A percentile compares a stretch with the other conserved stretches of the same genome.
phyloP scores from a whole-genome alignment of 2,329 filamentous ascomycete species.

The Fusarium tupiense region DNA sequence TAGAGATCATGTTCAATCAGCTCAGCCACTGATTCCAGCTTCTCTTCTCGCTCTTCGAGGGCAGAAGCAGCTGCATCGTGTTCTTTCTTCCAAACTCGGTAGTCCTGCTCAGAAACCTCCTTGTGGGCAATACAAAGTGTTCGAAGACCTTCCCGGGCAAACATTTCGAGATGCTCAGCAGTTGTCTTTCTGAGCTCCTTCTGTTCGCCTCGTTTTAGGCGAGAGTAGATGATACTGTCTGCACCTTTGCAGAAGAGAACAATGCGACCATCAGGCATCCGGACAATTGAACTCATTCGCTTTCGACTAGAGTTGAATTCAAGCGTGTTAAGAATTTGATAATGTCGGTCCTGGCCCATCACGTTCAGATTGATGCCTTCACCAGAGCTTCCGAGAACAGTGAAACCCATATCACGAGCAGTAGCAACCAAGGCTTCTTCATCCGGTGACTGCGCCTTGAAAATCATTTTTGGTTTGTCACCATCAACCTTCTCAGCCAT shows the following conservation, averaged over 20 bases:
- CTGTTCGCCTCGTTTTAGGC: constrained; percentile 86
- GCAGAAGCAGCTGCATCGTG: constrained; percentile 89
- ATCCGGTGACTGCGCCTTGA: constrained; percentile 97
- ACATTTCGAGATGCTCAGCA: constrained; percentile 95
- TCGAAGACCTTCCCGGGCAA: constrained; percentile 92
- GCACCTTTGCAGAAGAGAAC: constrained; percentile 97
- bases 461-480: constrained; percentile 90
- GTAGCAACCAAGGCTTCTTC: constrained; percentile 95
- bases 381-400: constrained; percentile 80
- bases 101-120: constrained; percentile 83
- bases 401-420: constrained; percentile 94
- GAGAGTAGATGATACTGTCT: constrained; percentile 95
- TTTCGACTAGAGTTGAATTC: constrained; percentile 98
- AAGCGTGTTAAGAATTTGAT: constrained; percentile 89
- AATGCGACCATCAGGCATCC: constrained; percentile 91
- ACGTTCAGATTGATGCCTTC: constrained; percentile 89
- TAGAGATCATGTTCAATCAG: constrained; percentile 89
- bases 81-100: constrained; percentile 83
- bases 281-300: constrained; percentile 96
- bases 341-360: constrained; percentile 85
- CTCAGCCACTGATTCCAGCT: constrained; percentile 89
- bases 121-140: constrained; percentile 93
- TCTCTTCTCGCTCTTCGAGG: constrained; percentile 88
- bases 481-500: constrained; percentile 90
- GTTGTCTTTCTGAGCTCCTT: constrained; percentile 83